These are phyloP conservation scores for Reticulascus tulasneorum DNA, from an alignment of 2,329 filamentous ascomycete species.

Conservation along the genomic window DNA sequence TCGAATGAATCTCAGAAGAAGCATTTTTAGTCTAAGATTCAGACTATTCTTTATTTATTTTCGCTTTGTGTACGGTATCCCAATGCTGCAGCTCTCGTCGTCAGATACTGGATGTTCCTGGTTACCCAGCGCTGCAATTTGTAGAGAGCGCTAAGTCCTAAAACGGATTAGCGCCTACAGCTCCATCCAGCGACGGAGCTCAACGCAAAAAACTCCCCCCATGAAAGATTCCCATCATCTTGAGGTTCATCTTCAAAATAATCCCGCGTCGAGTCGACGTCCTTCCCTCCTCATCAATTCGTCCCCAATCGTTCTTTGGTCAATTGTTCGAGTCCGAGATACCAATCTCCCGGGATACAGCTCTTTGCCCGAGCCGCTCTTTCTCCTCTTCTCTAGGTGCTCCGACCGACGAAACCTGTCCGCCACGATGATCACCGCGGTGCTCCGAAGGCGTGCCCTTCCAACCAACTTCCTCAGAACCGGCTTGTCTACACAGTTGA, in stretches of 20 bases:
- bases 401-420: constrained; percentile 7
- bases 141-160: constrained; percentile 18
- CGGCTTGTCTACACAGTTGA: constrained; percentile 49
- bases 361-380: not conserved
- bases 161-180: constrained; percentile 27
- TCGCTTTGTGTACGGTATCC: no score
- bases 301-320: constrained; percentile 9
- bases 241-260: constrained; percentile 25
- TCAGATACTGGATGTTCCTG: no score
- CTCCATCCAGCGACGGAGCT: constrained; percentile 32
- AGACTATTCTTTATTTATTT: no score
- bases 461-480: constrained; percentile 48
- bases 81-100: no score
- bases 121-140: constrained; percentile 15
- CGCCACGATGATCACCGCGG: constrained; percentile 57
- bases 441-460: constrained; percentile 60
- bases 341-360: not conserved
- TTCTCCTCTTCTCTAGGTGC: constrained; percentile 11
- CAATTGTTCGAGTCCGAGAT: constrained; percentile 9
- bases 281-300: constrained; percentile 7
- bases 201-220: constrained; percentile 40
- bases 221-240: constrained; percentile 29
- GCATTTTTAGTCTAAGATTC: no score
- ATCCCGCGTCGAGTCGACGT: constrained; percentile 23
- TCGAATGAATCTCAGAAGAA: no score